Base-by-base conservation (phyloP, 2,329 filamentous ascomycete species). In the Dothideomycetidae sp. region DNA sequence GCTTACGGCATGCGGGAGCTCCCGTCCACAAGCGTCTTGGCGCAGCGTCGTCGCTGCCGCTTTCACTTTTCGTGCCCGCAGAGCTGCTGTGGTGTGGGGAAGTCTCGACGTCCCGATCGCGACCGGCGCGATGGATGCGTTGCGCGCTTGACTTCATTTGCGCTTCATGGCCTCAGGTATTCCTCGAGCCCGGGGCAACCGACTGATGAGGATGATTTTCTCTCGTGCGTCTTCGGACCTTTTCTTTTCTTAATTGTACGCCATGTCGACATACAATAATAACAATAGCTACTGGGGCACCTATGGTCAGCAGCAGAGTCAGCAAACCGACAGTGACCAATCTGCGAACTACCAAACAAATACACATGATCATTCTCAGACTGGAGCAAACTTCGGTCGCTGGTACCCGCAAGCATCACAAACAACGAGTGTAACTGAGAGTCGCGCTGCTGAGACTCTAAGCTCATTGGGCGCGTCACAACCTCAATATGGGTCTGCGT, bases 201-300 rank as follows among this genome's bases (percentile, higher is more conserved):
- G n/a, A n/a, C n/a, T n/a, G n/a, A n/a, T n/a, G n/a, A n/a, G n/a
- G n/a, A n/a, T n/a, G n/a, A n/a, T n/a, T n/a, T n/a, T n/a, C n/a
- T n/a, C n/a, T n/a, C n/a, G n/a, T n/a, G n/a, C n/a, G n/a, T n/a
- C n/a, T n/a, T n/a, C n/a, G n/a, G n/a, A n/a, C n/a, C n/a, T n/a
- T n/a, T n/a, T n/a, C n/a, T n/a, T n/a, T n/a, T n/a, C n/a, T n/a
- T n/a, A n/a, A n/a, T n/a, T n/a, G n/a, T 15, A 13, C 10, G 13
- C 14, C 10, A 51, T 53, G 50, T 46, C 48, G 28, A 47, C 44
- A 2, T 55, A 53, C 46, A 50, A 50, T 29, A 37, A 26, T 37
- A 39, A 46, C 23, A 37, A 26, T 37, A 39, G 45, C 19, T 46
- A 46, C 28, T 40, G 42, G 40, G 50, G 42, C 42, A 53, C 50